Evolutionary conservation across 2,329 filamentous ascomycete genomes (phyloP).

Genomic region (Phoma herbarum): DNA sequence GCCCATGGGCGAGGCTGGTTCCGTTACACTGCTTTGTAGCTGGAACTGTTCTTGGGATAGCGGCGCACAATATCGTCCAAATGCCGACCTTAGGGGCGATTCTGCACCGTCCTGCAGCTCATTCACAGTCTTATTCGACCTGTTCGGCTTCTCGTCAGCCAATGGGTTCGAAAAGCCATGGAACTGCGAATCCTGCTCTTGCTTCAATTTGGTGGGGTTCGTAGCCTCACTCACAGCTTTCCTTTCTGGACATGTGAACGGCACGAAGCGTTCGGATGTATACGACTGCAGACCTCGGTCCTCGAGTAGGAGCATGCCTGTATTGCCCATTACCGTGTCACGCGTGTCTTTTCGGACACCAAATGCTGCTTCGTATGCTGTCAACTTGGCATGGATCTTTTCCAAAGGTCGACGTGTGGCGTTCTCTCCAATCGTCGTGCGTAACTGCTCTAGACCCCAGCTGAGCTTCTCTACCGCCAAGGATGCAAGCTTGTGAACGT

Average conservation of each 20-base stretch:
- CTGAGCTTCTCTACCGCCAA: slow-evolving; percentile 55
- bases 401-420: slow-evolving; percentile 13
- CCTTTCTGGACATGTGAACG: slow-evolving; percentile 42
- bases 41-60: slow-evolving; percentile 28
- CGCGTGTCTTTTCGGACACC: slow-evolving; percentile 26
- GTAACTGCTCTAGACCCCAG: slow-evolving; percentile 40
- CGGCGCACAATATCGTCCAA: slow-evolving; percentile 30
- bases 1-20: slow-evolving; percentile 28
- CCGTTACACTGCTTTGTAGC: slow-evolving; percentile 36
- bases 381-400: slow-evolving; percentile 15
- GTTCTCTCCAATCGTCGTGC: slow-evolving; percentile 23
- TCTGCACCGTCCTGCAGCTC: slow-evolving; percentile 22
- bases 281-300: slow-evolving; percentile 55
- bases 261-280: slow-evolving; percentile 44
- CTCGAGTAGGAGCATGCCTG: slow-evolving; percentile 59
- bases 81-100: slow-evolving; percentile 31
- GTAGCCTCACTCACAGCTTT: slow-evolving; percentile 18
- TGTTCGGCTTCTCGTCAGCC: slow-evolving; percentile 15
- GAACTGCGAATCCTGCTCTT: slow-evolving; percentile 24
- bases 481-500: slow-evolving; percentile 57
- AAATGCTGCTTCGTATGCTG: slow-evolving; percentile 26
- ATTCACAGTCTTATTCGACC: slow-evolving; percentile 12
- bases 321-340: slow-evolving; percentile 58
- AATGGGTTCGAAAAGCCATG: slow-evolving; percentile 24
- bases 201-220: slow-evolving; percentile 14